A percentile compares a stretch with the other conserved stretches of the same genome.
Evolutionary conservation across 139 green algal species (phyloP).

Genomic region (Choricystis sp.): DNA sequence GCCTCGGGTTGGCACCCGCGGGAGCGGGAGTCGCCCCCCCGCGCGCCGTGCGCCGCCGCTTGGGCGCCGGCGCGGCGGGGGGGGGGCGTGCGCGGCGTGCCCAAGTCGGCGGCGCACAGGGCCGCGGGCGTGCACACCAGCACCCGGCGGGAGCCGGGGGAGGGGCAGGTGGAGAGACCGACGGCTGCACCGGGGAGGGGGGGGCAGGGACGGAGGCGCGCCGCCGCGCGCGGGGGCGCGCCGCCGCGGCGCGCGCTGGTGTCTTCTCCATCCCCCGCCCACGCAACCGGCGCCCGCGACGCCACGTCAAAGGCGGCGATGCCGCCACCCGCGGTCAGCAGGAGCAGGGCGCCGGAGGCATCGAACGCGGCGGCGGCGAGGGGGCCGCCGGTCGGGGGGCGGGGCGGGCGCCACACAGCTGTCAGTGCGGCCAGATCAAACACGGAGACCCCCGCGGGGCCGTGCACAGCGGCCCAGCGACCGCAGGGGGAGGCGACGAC

Average conservation of each 20-base stretch:
- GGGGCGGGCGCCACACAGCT: constrained; percentile 1
- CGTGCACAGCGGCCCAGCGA: neutral
- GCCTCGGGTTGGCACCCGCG: neutral
- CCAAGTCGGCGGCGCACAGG: neutral
- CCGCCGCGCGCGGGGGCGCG: neutral
- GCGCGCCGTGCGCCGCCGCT: constrained; percentile 16
- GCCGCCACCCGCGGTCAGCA: constrained; percentile 17
- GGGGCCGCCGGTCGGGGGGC: neutral
- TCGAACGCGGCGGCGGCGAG: constrained; percentile 30
- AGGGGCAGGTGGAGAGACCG: constrained; percentile 18
- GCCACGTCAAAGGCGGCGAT: constrained; percentile 25
- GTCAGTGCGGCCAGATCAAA: constrained; percentile 10
- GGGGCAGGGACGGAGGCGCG: constrained; percentile 13
- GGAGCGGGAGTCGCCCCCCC: neutral
- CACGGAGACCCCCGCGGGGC: neutral
- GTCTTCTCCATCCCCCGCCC: constrained; percentile 12
- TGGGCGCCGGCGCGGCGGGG: constrained; percentile 1
- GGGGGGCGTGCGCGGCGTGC: neutral
- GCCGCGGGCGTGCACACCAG: constrained; percentile 10
- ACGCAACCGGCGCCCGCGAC: constrained; percentile 14
- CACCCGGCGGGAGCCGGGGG: constrained; percentile 6
- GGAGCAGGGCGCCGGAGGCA: constrained; percentile 24
- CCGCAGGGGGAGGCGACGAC: neutral
- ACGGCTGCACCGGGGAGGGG: constrained; percentile 20
- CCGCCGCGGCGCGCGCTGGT: neutral